Evolutionary conservation across 345 rosid species (phyloP), one percentile per base, ranked within the genome.

Genomic region (Lumnitzera racemosa): DNA sequence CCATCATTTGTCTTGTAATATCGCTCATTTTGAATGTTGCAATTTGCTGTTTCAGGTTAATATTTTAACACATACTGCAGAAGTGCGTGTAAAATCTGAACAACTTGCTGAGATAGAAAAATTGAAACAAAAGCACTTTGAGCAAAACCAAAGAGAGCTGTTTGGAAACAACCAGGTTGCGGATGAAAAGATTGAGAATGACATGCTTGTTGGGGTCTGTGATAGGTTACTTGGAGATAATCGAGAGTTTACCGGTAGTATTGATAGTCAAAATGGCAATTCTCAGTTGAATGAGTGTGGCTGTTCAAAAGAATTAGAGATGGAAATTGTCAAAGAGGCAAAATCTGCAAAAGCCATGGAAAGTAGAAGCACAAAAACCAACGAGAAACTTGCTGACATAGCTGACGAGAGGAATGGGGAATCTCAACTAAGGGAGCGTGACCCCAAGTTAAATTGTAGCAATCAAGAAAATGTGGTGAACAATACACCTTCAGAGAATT

Each of bases 1-100:
- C 36, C 36, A 29, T 17, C 14, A 55, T 11, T 3, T 55, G 58
- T 24, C 46, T 55, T n/a, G 58, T 29, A 17, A 15, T 20, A 31
- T 52, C 53, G 47, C 50, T 55, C 24, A 58, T 16, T 58, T 53
- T 47, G 49, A 49, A 46, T 24, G 41, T 13, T 5, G 24, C 27
- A 11, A 11, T 47, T 66, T 53, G n/a, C 64, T 58, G 63, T 55
- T 72, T 66, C 76, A 90, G 94, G 97, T 88, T 31, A 80, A 88
- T 70, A 76, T 88, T 61, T 71, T 88, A 52, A 81, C 83, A 0
- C 89, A 90, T 73, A 65, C 81, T 46, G 72, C 80, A 50, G 86
- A 82, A 66, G 80, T 78, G 46, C 27, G 55, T 51, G 59, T 64
- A 47, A 3, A 53, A 4, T 15, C 64, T 23, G 36, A 41, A 6